These are phyloP conservation scores for Lanmaoa pseudosensibilis DNA, from an alignment of 768 basidiomycete genomes.

Conservation along the genomic window DNA sequence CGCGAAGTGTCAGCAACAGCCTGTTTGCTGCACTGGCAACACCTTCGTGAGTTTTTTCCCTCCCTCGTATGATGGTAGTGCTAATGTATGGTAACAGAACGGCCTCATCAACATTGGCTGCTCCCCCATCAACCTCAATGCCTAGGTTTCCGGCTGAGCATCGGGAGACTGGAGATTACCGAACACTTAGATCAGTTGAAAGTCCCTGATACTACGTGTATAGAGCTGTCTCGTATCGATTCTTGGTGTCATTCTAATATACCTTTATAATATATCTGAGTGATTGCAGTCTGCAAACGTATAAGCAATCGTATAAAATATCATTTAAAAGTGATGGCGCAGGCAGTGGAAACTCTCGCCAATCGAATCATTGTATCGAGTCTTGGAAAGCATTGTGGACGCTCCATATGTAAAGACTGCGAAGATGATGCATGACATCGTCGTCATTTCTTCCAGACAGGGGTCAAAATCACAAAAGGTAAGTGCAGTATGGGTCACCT, in stretches of 20 bases:
- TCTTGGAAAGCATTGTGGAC: neutral
- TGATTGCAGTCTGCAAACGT: neutral
- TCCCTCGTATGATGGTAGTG: neutral
- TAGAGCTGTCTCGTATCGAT: neutral
- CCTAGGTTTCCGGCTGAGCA: neutral
- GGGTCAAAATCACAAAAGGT: neutral
- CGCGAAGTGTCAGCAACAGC: neutral
- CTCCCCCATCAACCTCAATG: conserved; percentile 5
- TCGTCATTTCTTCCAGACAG: neutral
- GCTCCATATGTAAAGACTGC: too few species aligned
- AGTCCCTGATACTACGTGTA: neutral
- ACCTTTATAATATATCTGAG: neutral
- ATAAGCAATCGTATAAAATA: too few species aligned
- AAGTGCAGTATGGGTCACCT: neutral
- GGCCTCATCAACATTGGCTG: conserved; percentile 10
- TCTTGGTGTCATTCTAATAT: neutral
- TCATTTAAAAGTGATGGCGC: neutral
- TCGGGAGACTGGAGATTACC: neutral
- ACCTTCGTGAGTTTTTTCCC: neutral
- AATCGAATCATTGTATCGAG: neutral
- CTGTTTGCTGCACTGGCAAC: conserved; percentile 13
- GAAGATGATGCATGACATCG: too few species aligned
- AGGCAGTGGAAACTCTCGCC: too few species aligned
- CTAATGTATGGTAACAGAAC: neutral
- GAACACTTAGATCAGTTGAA: neutral